Evolutionary conservation across 805 yeast species (phyloP).

Genomic region (Ogataea ganodermae): DNA sequence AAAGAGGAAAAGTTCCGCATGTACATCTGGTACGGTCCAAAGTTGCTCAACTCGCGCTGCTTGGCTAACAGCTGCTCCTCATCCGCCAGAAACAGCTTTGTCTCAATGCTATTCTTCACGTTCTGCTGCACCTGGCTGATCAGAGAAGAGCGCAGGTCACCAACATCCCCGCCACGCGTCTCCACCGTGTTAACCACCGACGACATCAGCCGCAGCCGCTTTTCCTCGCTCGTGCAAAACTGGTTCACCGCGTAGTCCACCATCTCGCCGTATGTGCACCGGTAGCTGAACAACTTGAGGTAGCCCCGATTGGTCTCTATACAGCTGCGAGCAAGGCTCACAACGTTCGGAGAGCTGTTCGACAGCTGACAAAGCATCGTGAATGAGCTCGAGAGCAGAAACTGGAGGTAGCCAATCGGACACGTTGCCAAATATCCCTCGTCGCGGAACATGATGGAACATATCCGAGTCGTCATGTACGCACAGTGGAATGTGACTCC

Average conservation of each 20-base stretch:
- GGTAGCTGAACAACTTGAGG: constrained; percentile 43
- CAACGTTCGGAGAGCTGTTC: constrained; percentile 13
- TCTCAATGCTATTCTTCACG: constrained; percentile 8
- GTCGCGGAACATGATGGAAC: constrained; percentile 54
- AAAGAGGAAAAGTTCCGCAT: constrained; percentile 12
- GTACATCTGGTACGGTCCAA: constrained; percentile 13
- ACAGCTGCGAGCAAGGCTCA: constrained; percentile 15
- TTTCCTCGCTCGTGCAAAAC: constrained; percentile 15
- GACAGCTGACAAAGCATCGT: constrained; percentile 62
- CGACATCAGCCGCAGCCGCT: constrained; percentile 5
- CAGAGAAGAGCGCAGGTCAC: background rate
- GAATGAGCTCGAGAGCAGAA: constrained; percentile 59
- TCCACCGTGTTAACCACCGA: background rate
- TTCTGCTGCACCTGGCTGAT: constrained; percentile 4
- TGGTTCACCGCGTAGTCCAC: constrained; percentile 19
- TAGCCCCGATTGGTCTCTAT: constrained; percentile 23
- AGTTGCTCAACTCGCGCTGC: constrained; percentile 1
- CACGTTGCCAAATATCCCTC: constrained; percentile 9
- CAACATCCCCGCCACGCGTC: background rate
- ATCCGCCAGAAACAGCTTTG: constrained; percentile 1
- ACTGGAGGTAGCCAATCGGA: constrained; percentile 11
- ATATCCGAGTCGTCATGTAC: constrained; percentile 64
- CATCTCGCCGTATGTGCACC: constrained; percentile 38
- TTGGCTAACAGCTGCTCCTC: constrained; percentile 8
- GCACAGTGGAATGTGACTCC: constrained; percentile 79